Base-by-base conservation (phyloP, 768 basidiomycete species). In the Amanita thiersii region DNA sequence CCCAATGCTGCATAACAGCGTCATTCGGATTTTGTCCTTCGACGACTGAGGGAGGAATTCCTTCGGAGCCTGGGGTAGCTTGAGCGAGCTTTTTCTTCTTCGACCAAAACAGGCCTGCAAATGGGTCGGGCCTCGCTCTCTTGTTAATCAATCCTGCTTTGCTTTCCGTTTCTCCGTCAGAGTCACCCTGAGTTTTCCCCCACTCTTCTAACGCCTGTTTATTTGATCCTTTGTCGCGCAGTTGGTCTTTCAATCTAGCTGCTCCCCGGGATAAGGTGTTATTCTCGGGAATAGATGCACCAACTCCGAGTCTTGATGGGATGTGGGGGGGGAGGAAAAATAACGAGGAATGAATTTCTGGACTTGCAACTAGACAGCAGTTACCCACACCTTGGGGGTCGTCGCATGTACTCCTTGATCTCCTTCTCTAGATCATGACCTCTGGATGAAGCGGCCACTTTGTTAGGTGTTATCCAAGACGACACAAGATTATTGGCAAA, bases 281-380 rank as follows among this genome's bases (percentile, higher is more conserved):
- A 0, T 61, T 56, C 38, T 72, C 73, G 20, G 82, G 74, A 17
- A 77, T 61, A 20, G 73, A 54, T 24, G 83, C 81, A 17, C 86
- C 86, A 5, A 89, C 83, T 41, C 86, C 86, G 43, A 89, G 63
- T 51, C 86, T 89, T n/a, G n/a, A n/a, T n/a, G n/a, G n/a, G n/a
- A n/a, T n/a, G n/a, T n/a, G n/a, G n/a, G n/a, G n/a, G n/a, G n/a
- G n/a, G n/a, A n/a, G n/a, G n/a, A 45, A 29, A 37, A 31, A 12
- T 21, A 31, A 29, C 45, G 31, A 40, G 47, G 36, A 52, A 45
- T 38, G 19, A 49, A 43, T 31, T 19, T 33, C 18, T 21, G 32
- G 19, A 38, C 7, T 17, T 41, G 7, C 36, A 40, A 40, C 26
- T 6, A 41, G 6, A 24, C 38, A 45, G 35, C n/a, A n/a, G n/a